These are phyloP conservation scores for Candida patagonica DNA, from an alignment of 805 yeast species.

Conservation along the genomic window DNA sequence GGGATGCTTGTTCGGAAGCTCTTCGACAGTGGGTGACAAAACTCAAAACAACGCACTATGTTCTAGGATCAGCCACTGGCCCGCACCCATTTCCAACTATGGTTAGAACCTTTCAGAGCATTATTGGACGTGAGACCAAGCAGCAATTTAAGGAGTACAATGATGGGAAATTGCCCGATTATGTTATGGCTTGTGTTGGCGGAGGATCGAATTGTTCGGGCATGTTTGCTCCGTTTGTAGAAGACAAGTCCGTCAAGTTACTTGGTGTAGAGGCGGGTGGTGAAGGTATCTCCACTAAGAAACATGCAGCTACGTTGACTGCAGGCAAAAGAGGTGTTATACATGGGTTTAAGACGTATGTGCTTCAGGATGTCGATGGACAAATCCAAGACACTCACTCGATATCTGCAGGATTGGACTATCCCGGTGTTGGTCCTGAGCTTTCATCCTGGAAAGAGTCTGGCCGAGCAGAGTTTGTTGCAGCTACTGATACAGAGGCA, in stretches of 20 bases:
- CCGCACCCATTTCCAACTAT: conserved; percentile 98
- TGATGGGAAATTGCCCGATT: conserved; percentile 80
- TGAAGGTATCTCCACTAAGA: conserved; percentile 81
- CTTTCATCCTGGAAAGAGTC: conserved; percentile 89
- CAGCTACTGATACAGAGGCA: conserved; percentile 95
- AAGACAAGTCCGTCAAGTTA: conserved; percentile 66
- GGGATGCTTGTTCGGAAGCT: conserved; percentile 98
- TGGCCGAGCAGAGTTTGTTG: conserved; percentile 84
- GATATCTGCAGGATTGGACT: conserved; percentile 96
- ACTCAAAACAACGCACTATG: conserved; percentile 78
- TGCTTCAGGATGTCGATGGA: conserved; percentile 85
- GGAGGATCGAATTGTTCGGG: conserved; percentile 98
- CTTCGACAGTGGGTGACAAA: conserved; percentile 92
- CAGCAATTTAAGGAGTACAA: conserved; percentile 76
- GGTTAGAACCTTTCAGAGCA: conserved; percentile 96
- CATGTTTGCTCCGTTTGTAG: conserved; percentile 87
- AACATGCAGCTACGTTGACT: conserved; percentile 92
- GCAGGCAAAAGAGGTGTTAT: conserved; percentile 95
- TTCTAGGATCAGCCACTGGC: conserved; percentile 97
- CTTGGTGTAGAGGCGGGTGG: conserved; percentile 99
- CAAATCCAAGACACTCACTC: conserved; percentile 98
- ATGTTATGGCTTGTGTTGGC: conserved; percentile 97
- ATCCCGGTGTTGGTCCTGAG: conserved; percentile 99
- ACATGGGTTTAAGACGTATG: conserved; percentile 95
- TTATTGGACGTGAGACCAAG: conserved; percentile 91